These are phyloP conservation scores for Mycosphaerelloides madeirae DNA, from an alignment of 2,329 filamentous ascomycete species.

Conservation along the genomic window DNA sequence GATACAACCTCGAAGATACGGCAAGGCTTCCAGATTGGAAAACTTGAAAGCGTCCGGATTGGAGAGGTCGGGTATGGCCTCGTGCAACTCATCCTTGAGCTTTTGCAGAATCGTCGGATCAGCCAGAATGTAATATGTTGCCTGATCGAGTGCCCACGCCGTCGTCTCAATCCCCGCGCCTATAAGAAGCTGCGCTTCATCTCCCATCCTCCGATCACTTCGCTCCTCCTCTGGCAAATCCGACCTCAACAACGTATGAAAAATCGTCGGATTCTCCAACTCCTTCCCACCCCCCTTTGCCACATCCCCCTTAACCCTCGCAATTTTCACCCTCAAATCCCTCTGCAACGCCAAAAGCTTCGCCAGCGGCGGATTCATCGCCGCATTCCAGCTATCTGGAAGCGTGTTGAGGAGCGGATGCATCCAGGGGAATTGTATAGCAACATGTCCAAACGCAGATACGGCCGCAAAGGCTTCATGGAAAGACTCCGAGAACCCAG, in stretches of 20 bases:
- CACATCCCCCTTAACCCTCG: slow-evolving; percentile 1
- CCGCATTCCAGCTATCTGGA: slow-evolving; percentile 15
- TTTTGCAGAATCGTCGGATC: slow-evolving; percentile 14
- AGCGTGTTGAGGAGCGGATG: slow-evolving; percentile 12
- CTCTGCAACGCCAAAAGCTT: slow-evolving; percentile 13
- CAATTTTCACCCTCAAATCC: slow-evolving; percentile 14
- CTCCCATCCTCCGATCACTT: slow-evolving; percentile 15
- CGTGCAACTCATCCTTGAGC: slow-evolving; percentile 25
- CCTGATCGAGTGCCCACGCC: slow-evolving; percentile 16
- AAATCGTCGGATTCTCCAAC: slow-evolving; percentile 19
- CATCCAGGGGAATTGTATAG: slow-evolving; percentile 18
- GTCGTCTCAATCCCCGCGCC: slow-evolving; percentile 23
- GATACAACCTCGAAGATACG: slow-evolving; percentile 20
- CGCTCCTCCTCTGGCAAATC: slow-evolving; percentile 19
- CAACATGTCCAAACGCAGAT: slow-evolving; percentile 14
- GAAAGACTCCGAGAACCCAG: slow-evolving; percentile 17
- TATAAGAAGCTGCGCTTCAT: slow-evolving; percentile 25
- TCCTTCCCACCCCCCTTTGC: slow-evolving; percentile 8
- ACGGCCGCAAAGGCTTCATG: slow-evolving; percentile 17
- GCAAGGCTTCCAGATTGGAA: slow-evolving; percentile 17
- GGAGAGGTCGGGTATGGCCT: slow-evolving; percentile 13
- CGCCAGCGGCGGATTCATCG: slow-evolving; percentile 14
- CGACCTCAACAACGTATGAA: slow-evolving; percentile 19
- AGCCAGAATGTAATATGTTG: slow-evolving; percentile 20
- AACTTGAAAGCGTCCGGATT: slow-evolving; percentile 10